These are phyloP conservation scores for Polysphondylium violaceum DNA, from an alignment of 78 protist genomes.

Conservation along the genomic window DNA sequence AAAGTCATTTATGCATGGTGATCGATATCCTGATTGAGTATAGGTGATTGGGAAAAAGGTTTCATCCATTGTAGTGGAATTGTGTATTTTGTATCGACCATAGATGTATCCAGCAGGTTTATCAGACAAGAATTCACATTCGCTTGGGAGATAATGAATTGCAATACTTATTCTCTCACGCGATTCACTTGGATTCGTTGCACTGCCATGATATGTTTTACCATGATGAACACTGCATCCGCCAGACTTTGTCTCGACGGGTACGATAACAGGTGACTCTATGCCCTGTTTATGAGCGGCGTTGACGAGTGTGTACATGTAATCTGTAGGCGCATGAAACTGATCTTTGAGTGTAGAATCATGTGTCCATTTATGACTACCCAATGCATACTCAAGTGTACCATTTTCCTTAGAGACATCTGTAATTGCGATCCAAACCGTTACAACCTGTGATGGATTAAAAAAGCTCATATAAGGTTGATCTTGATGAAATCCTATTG, in stretches of 20 bases:
- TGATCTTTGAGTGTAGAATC: background rate
- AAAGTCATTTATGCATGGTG: background rate
- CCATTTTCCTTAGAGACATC: constrained; percentile 60
- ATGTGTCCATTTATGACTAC: constrained; percentile 34
- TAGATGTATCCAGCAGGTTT: constrained; percentile 12
- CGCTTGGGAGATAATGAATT: constrained; percentile 45
- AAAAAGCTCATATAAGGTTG: constrained; percentile 37
- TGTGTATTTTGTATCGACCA: constrained; percentile 40
- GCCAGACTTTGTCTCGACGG: background rate
- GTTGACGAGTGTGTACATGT: background rate
- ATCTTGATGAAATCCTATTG: constrained; percentile 63
- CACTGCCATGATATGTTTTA: constrained; percentile 32
- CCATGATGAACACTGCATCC: constrained; percentile 55
- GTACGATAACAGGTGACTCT: background rate
- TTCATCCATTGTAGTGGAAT: constrained; percentile 14
- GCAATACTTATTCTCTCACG: constrained; percentile 32
- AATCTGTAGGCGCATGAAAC: constrained; percentile 63
- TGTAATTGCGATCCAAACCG: constrained; percentile 56
- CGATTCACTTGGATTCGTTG: constrained; percentile 14
- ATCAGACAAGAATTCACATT: background rate
- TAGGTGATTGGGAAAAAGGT: constrained; percentile 17
- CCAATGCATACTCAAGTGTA: constrained; percentile 41
- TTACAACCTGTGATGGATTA: constrained; percentile 16
- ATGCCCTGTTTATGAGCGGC: background rate
- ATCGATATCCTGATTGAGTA: constrained; percentile 6